These are phyloP conservation scores for Fusarium nanum DNA, from an alignment of 2,329 filamentous ascomycete species.

Conservation along the genomic window DNA sequence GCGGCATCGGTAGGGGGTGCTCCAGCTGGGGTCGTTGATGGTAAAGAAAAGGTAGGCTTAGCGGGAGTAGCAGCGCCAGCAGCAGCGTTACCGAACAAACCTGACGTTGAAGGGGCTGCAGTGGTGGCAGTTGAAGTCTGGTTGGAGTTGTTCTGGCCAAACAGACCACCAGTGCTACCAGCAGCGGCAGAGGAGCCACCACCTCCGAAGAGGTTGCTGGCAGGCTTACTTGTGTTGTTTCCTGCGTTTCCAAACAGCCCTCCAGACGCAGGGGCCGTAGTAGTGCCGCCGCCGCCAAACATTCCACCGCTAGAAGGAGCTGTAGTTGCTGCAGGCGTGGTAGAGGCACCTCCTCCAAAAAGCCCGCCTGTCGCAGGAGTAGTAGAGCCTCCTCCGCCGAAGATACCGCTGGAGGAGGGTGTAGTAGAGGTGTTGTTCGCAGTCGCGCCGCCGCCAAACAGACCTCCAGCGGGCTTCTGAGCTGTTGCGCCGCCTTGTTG, in stretches of 20 bases:
- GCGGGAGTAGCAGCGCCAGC: conserved; percentile 52
- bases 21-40: conserved; percentile 67
- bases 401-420: conserved; percentile 35
- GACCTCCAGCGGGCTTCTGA: conserved; percentile 45
- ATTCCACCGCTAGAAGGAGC: conserved; percentile 39
- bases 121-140: conserved; percentile 39
- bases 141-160: conserved; percentile 46
- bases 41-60: conserved; percentile 61
- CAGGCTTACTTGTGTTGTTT: conserved; percentile 35
- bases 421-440: conserved; percentile 39
- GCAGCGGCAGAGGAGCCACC: conserved; percentile 43
- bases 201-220: conserved; percentile 47
- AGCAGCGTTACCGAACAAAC: conserved; percentile 48
- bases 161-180: conserved; percentile 32
- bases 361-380: conserved; percentile 37
- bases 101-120: conserved; percentile 44
- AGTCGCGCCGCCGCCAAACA: conserved; percentile 43
- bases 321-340: conserved; percentile 46
- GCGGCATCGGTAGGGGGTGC: conserved; percentile 59
- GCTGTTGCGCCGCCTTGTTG: conserved; percentile 46
- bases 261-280: conserved; percentile 46
- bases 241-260: conserved; percentile 50
- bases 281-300: conserved; percentile 45
- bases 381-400: conserved; percentile 45
- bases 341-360: conserved; percentile 42